Evolutionary conservation across 345 rosid genomes (phyloP).

Genomic region (Salix brachista): DNA sequence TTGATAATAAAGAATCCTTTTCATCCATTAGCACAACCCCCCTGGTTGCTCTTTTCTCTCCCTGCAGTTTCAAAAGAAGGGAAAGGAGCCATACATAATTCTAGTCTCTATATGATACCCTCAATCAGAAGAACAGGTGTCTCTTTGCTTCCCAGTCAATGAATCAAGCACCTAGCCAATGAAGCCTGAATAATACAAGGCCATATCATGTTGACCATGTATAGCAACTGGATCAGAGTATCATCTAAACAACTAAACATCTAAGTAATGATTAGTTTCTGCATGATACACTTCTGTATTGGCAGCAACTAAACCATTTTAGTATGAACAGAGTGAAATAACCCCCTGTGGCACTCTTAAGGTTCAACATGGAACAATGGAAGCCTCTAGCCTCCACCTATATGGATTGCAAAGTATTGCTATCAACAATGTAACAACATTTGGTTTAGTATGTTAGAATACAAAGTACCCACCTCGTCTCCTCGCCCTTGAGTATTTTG

Average conservation of each 20-base stretch:
- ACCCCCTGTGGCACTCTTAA: not conserved
- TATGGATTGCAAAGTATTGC: not conserved
- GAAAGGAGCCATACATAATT: not conserved
- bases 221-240: not conserved
- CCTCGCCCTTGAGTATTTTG: conserved; percentile 90
- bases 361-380: not conserved
- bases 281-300: no score
- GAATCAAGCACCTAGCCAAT: no score
- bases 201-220: not conserved
- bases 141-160: not conserved
- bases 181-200: not conserved
- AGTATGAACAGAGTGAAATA: no score
- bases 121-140: not conserved
- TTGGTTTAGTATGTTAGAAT: not conserved
- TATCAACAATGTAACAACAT: not conserved
- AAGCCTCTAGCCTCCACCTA: not conserved
- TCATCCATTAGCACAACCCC: not conserved
- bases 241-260: no score
- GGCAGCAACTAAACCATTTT: no score
- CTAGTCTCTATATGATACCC: not conserved
- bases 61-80: not conserved
- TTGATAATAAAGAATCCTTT: not conserved
- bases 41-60: not conserved
- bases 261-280: no score
- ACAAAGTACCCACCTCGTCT: conserved; percentile 71